These are phyloP conservation scores for Loxodes magnus DNA, from an alignment of 73 alveolate genomes.

Conservation along the genomic window DNA sequence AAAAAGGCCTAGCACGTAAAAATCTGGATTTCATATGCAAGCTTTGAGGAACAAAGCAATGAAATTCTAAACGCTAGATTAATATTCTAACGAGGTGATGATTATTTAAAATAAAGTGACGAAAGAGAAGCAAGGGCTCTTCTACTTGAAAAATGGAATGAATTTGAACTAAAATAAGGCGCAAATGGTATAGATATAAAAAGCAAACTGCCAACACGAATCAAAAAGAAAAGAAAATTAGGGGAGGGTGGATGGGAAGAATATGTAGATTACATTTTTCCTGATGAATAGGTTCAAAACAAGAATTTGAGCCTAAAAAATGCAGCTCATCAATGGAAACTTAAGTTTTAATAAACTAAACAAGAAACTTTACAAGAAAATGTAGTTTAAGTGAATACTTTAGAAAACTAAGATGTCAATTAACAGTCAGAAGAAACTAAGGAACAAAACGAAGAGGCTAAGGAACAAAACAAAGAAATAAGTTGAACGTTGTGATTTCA, in stretches of 20 bases:
- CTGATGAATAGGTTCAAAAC: conserved; percentile 60
- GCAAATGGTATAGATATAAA: conserved; percentile 37
- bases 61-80: conserved; percentile 28
- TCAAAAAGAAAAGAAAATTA: conserved; percentile 59
- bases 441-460: no score
- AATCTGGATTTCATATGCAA: conserved; percentile 74
- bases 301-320: conserved; percentile 48
- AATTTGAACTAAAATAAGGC: conserved; percentile 48
- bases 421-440: no score
- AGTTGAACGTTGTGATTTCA: no score
- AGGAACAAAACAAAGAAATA: no score
- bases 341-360: neutral
- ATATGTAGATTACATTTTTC: conserved; percentile 72
- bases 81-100: conserved; percentile 39
- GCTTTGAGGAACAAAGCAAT: conserved; percentile 54
- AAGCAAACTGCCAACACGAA: conserved; percentile 55
- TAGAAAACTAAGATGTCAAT: no score
- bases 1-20: conserved; percentile 63
- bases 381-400: no score
- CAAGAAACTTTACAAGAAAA: neutral
- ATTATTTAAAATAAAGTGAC: conserved; percentile 42
- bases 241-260: conserved; percentile 74
- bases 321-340: conserved; percentile 64
- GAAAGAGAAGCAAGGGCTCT: conserved; percentile 73
- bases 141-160: conserved; percentile 62